Evolutionary conservation across 352 stramenopile species (phyloP), one percentile per base, ranked within the genome.

Genomic region (Phytophthora pini): DNA sequence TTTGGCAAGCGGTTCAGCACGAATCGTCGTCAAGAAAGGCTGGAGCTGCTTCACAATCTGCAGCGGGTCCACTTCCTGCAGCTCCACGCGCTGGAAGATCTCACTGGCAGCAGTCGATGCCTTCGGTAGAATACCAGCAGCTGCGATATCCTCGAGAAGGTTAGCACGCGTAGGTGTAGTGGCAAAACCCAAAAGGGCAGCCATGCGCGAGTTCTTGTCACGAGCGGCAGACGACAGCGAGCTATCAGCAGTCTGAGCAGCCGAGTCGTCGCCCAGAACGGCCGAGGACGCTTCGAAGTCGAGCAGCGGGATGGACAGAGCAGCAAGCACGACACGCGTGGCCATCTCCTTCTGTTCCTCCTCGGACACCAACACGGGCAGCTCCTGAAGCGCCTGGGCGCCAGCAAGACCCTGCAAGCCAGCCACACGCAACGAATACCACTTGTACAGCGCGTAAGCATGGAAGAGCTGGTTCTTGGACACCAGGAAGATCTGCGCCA

Each of bases 381-480:
- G 38, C 29, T 74, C 40, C 43, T 76, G 70, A 15, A 89, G 64
- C 49, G 71, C 70, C 40, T 69, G 57, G 9, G 56, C 41, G 32
- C 79, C 79, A 62, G 77, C 79, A 61, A 88, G 64, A 55, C 78
- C 82, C 24, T 76, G 70, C 24, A 97, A 86, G 17, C 97, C 96
- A 53, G 87, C 94, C 47, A 98, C 92, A 52, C 89, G 93, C 58
- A 98, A 77, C 13, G 78, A 87, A 70, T 97, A 98, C 77, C 95
- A 98, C 81, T 98, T 98, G 83, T 97, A 98, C 65, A 94, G 96
- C 15, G 97, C 96, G 77, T 98, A 99, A 38, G 97, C 96, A 74
- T 99, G 96, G 79, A 99, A 99, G 22, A 99, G 83, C 70, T 98
- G 89, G 69, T 99, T 99, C 67, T 98, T 97, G 29, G 90, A 97